phyloP scores from a whole-genome alignment of 441 rosid species.

The Erodium trifolium region DNA sequence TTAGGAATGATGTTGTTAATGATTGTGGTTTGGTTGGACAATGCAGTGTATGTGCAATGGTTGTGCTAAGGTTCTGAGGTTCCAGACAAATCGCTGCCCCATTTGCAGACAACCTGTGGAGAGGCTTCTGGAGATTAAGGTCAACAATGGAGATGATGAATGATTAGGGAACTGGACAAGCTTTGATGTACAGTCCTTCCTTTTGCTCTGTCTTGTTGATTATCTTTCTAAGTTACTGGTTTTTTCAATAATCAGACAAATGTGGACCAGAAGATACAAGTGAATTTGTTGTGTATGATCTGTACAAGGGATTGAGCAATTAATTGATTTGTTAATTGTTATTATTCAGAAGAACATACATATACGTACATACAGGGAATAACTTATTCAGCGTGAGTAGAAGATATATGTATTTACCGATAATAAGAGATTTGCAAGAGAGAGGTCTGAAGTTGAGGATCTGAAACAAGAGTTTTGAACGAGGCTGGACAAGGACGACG shows the following conservation, averaged over 20 bases:
- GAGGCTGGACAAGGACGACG: too few species aligned
- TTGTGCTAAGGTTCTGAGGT: conserved; percentile 61
- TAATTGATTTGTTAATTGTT: neutral
- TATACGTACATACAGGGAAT: neutral
- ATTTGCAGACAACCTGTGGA: conserved; percentile 66
- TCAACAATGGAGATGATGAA: conserved; percentile 36
- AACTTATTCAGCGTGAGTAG: too few species aligned
- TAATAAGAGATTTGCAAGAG: too few species aligned
- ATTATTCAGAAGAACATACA: neutral
- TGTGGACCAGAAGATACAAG: conserved; percentile 18
- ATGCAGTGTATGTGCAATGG: conserved; percentile 72
- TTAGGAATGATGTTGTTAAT: neutral
- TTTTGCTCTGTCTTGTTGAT: neutral
- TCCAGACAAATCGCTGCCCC: conserved; percentile 71
- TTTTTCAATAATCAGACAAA: conserved; percentile 21
- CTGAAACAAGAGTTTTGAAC: too few species aligned
- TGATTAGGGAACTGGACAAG: conserved; percentile 13
- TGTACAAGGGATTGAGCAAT: neutral
- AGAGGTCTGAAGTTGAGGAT: too few species aligned
- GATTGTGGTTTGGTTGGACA: neutral
- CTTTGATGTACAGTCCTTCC: too few species aligned
- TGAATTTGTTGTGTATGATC: conserved; percentile 3
- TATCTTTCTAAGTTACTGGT: neutral
- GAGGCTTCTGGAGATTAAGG: conserved; percentile 63
- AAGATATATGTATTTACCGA: too few species aligned